Evolutionary conservation across 331 rosid species (phyloP).

Genomic region (Acacia pycnantha): DNA sequence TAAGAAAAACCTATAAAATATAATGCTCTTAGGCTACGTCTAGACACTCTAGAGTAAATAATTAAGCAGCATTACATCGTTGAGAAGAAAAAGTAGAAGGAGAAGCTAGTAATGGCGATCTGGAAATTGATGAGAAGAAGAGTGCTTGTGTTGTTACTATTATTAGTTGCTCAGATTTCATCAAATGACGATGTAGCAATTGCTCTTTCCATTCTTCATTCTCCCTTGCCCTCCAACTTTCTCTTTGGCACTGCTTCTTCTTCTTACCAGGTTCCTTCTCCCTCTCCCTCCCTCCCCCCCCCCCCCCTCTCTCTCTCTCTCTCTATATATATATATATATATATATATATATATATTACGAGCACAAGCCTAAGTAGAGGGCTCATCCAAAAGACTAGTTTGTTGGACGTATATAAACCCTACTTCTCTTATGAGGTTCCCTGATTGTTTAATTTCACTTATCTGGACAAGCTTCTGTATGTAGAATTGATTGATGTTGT

Average conservation of each 20-base stretch:
- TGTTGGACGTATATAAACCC: no score
- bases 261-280: constrained; percentile 45
- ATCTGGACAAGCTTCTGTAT: neutral
- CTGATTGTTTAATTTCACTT: neutral
- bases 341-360: no score
- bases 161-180: neutral
- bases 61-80: neutral
- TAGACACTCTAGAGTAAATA: neutral
- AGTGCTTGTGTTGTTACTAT: neutral
- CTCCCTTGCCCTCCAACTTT: constrained; percentile 41
- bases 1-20: neutral
- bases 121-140: neutral
- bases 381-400: neutral
- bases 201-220: neutral
- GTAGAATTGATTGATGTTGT: neutral
- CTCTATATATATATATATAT: no score
- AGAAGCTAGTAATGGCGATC: neutral
- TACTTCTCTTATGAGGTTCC: no score
- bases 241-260: constrained; percentile 70
- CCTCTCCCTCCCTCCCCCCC: neutral
- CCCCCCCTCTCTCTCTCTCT: neutral
- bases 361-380: neutral
- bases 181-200: neutral
- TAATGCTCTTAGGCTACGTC: neutral
- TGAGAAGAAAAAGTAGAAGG: neutral